Evolutionary conservation across 805 yeast species (phyloP).

Genomic region (Metschnikowia chrysomelidarum): DNA sequence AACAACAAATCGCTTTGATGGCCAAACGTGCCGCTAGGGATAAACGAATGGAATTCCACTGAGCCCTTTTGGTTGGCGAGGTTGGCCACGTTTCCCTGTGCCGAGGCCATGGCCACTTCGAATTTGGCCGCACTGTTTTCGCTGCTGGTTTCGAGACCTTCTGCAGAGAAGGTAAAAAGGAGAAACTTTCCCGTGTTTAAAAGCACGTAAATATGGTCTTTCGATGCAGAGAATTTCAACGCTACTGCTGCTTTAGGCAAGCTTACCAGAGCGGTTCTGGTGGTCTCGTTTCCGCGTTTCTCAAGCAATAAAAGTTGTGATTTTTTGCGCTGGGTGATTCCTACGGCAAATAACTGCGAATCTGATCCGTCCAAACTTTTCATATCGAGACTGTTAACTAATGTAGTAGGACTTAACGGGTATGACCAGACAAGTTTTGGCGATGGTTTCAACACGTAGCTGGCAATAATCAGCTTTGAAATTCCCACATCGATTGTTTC

Average conservation of each 20-base stretch:
- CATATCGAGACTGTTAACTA: conserved; percentile 42
- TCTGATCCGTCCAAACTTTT: conserved; percentile 14
- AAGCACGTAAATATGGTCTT: conserved; percentile 26
- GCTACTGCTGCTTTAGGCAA: conserved; percentile 15
- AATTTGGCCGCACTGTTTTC: conserved; percentile 2
- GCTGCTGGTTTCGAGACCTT: too few species aligned
- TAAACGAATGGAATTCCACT: conserved; percentile 31
- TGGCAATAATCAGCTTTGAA: conserved; percentile 51
- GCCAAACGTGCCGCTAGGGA: conserved; percentile 22
- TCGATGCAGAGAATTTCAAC: conserved; percentile 11
- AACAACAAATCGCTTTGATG: conserved; percentile 26
- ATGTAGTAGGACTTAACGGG: conserved; percentile 48
- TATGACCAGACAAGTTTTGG: conserved; percentile 58
- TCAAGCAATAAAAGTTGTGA: conserved; percentile 16
- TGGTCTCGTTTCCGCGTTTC: conserved; percentile 13
- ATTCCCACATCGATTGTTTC: conserved; percentile 50
- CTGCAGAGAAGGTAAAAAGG: too few species aligned
- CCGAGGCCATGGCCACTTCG: conserved; percentile 8
- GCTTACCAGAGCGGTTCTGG: conserved; percentile 10
- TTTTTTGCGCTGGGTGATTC: conserved; percentile 35
- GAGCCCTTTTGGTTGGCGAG: conserved; percentile 5
- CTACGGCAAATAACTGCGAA: conserved; percentile 34
- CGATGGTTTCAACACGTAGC: conserved; percentile 51
- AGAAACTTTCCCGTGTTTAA: conserved; percentile 29
- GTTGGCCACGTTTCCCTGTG: conserved; percentile 12